Percentiles rank a stretch among this genome's conserved stretches.
Conservation (phyloP, 2,329 filamentous ascomycete species). For the Botrytis byssoidea region DNA sequence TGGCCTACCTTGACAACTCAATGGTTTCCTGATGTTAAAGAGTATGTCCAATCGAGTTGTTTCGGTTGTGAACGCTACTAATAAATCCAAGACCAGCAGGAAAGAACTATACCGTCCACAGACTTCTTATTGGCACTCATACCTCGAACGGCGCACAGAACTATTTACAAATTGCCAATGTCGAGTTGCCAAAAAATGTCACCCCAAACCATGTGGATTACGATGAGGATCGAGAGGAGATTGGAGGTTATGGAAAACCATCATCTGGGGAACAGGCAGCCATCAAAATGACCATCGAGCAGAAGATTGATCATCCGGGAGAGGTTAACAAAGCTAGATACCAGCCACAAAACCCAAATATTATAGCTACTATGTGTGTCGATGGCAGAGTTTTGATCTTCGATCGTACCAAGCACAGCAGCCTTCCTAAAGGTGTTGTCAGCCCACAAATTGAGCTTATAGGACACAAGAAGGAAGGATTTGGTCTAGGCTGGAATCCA, state of each 20-base stretch:
- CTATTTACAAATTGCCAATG: slow-evolving; percentile 90
- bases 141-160: slow-evolving; percentile 84
- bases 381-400: slow-evolving; percentile 89
- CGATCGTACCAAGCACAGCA: slow-evolving; percentile 91
- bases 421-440: slow-evolving; percentile 57
- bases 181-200: slow-evolving; percentile 82
- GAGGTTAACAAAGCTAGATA: slow-evolving; percentile 99
- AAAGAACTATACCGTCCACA: slow-evolving; percentile 84
- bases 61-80: background rate
- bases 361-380: slow-evolving; percentile 89
- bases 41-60: slow-evolving; percentile 45
- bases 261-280: slow-evolving; percentile 62
- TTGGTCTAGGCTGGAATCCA: slow-evolving; percentile 90
- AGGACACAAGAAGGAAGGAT: slow-evolving; percentile 86
- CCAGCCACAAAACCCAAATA: slow-evolving; percentile 94
- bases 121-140: slow-evolving; percentile 90
- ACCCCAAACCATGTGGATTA: slow-evolving; percentile 78
- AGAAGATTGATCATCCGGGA: slow-evolving; percentile 93
- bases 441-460: slow-evolving; percentile 65
- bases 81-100: slow-evolving; percentile 59
- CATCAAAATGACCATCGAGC: slow-evolving; percentile 87
- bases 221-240: slow-evolving; percentile 87
- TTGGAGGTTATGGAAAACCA: slow-evolving; percentile 84
- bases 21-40: slow-evolving; percentile 95
- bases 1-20: slow-evolving; percentile 98